phyloP scores from a whole-genome alignment of 208 protist species.

The Crithidia sp. region DNA sequence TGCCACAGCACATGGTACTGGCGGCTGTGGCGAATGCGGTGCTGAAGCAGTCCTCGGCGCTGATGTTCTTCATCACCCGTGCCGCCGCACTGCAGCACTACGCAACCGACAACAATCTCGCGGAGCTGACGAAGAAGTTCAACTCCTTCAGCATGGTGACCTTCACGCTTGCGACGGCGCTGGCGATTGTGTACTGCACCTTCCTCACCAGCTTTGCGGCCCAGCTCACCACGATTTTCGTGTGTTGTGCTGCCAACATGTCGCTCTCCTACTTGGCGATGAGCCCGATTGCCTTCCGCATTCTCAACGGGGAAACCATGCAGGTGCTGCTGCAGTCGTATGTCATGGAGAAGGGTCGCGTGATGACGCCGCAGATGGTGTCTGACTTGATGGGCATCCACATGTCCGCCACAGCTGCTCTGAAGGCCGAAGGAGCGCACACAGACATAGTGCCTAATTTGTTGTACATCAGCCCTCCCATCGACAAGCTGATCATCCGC shows the following conservation, averaged over 20 bases:
- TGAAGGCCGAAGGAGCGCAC: slow-evolving; percentile 8
- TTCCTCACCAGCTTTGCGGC: slow-evolving; percentile 63
- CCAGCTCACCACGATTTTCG: slow-evolving; percentile 69
- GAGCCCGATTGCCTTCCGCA: slow-evolving; percentile 72
- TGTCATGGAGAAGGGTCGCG: slow-evolving; percentile 19
- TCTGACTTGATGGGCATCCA: slow-evolving; percentile 57
- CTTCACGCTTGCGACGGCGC: slow-evolving; percentile 75
- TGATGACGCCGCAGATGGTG: slow-evolving; percentile 65
- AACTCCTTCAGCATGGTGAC: slow-evolving; percentile 88
- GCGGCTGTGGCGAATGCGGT: slow-evolving; percentile 68
- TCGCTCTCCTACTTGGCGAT: slow-evolving; percentile 61
- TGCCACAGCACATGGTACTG: slow-evolving; percentile 68
- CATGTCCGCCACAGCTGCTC: slow-evolving; percentile 40
- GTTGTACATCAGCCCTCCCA: slow-evolving; percentile 68
- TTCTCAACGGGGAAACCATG: slow-evolving; percentile 73
- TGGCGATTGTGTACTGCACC: slow-evolving; percentile 77
- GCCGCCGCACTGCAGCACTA: slow-evolving; percentile 85
- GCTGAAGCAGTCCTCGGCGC: slow-evolving; percentile 77
- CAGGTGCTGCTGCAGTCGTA: slow-evolving; percentile 62
- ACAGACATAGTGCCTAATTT: slow-evolving; percentile 37
- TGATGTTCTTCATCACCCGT: slow-evolving; percentile 86
- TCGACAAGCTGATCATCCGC: slow-evolving; percentile 62
- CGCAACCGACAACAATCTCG: slow-evolving; percentile 75
- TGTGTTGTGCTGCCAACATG: slow-evolving; percentile 73
- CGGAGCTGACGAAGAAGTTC: slow-evolving; percentile 89